These are phyloP conservation scores for Silene conica DNA, from an alignment of 148 eudicot genomes.

Conservation along the genomic window DNA sequence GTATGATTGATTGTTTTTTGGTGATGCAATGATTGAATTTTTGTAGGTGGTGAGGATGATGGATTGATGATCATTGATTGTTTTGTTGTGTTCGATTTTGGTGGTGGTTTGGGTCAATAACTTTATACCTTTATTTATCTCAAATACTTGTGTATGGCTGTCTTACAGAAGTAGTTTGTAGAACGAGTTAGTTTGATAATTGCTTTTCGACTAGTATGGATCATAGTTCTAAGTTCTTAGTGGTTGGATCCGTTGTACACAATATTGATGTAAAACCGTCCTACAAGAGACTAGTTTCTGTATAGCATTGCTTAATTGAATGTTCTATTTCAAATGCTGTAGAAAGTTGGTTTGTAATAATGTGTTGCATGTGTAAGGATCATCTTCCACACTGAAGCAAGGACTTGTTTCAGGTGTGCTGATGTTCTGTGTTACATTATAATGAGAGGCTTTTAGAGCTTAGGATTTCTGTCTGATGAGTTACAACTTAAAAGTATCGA, in stretches of 20 bases:
- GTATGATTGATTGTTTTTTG: background rate
- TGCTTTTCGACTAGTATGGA: too few species aligned
- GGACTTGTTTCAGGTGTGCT: background rate
- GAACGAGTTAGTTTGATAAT: too few species aligned
- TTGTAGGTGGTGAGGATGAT: background rate
- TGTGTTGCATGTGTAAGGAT: slow-evolving; percentile 19
- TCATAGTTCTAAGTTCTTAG: too few species aligned
- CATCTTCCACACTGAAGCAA: slow-evolving; percentile 2
- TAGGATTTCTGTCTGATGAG: background rate
- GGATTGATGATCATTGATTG: background rate
- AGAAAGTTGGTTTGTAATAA: background rate
- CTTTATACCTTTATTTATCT: too few species aligned
- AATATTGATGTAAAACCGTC: too few species aligned
- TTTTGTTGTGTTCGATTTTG: background rate
- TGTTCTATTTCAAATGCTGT: background rate
- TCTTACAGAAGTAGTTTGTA: too few species aligned
- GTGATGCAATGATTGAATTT: background rate
- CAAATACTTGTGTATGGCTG: too few species aligned
- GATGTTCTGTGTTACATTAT: background rate
- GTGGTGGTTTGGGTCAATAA: background rate
- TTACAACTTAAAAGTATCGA: too few species aligned
- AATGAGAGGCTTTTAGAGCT: too few species aligned
- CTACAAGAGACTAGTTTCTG: too few species aligned
- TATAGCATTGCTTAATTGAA: background rate
- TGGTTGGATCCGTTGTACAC: too few species aligned